These are phyloP conservation scores for Candida wancherniae DNA, from an alignment of 805 yeast species.

Conservation along the genomic window DNA sequence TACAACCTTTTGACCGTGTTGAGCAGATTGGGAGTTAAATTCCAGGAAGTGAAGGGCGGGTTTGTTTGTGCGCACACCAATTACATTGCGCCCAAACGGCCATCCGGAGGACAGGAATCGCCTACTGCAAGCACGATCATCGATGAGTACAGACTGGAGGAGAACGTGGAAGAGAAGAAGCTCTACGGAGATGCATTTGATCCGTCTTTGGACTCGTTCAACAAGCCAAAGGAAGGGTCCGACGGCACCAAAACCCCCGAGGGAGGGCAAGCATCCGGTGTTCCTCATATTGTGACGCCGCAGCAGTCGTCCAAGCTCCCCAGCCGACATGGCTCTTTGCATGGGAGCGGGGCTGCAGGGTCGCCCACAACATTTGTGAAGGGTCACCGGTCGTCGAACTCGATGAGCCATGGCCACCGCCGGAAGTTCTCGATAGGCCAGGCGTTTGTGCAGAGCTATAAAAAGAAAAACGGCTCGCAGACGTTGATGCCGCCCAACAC, in stretches of 20 bases:
- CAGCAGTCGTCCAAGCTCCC: conserved; percentile 20
- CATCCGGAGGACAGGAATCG: conserved; percentile 17
- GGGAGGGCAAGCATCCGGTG: conserved; percentile 1
- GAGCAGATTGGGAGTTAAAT: conserved; percentile 71
- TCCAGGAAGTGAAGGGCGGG: conserved; percentile 89
- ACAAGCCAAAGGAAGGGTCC: conserved; percentile 15
- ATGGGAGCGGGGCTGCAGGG: conserved; percentile 20
- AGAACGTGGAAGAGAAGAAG: conserved; percentile 27
- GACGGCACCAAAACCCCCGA: conserved; percentile 27
- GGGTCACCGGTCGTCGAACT: conserved; percentile 36
- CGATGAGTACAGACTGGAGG: conserved; percentile 17
- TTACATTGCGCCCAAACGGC: conserved; percentile 45
- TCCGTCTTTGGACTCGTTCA: conserved; percentile 28
- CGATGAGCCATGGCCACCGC: conserved; percentile 42
- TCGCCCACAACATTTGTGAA: conserved; percentile 13
- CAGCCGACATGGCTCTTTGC: conserved; percentile 37
- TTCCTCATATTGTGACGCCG: conserved; percentile 15
- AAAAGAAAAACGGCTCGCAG: conserved; percentile 45
- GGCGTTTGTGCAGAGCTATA: conserved; percentile 43
- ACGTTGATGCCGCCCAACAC: conserved; percentile 47
- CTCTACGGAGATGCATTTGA: conserved; percentile 39
- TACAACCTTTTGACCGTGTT: conserved; percentile 76
- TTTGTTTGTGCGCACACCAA: conserved; percentile 67
- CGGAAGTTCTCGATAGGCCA: conserved; percentile 63
- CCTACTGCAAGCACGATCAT: conserved; percentile 16